Base-by-base conservation (phyloP, 2,329 filamentous ascomycete species). In the Apiospora koreana region DNA sequence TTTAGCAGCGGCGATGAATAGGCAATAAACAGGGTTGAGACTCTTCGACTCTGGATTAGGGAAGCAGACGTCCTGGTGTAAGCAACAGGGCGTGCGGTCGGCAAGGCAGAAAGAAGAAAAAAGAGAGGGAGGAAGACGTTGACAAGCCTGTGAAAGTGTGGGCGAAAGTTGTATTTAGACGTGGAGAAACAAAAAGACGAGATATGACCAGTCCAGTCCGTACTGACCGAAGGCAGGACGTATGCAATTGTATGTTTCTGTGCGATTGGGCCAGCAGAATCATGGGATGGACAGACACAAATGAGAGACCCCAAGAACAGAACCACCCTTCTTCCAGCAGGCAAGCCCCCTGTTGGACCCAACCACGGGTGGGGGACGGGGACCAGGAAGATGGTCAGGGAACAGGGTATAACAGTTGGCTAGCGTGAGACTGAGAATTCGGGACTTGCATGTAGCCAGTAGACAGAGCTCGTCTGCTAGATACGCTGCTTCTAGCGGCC, bases 221-320 rank as follows among this genome's bases (percentile, higher is more conserved):
- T 62, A 62, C 54, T 62, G 54, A 62, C 54, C 54, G 54, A 62
- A 62, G 28, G 54, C 21, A 65, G 58, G 48, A 65, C 65, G 65
- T 71, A 71, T 71, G 70, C 65, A 69, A 71, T 45, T 69, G 70
- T 69, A 71, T 69, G 70, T 69, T 66, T 66, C 64, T 71, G 48
- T 54, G 68, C 54, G 68, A 68, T 71, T 65, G 43, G 64, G 69
- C 68, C 64, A 68, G 65, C 43, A 64, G 68, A 45, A 69, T 54
- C 45, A 50, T 48, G 41, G 46, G 66, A 67, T 69, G 70, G 69
- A 58, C 43, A 48, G 65, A 67, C 46, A 43, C 67, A 65, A 69
- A 58, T 69, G 70, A 68, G 65, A 65, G 64, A 62, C 42, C 64
- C 42, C 50, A 65, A 62, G 58, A 50, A 69, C 65, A 46, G 67